phyloP scores from a whole-genome alignment of 495 filamentous ascomycete genomes.

The Lasiosphaeris hirsuta region DNA sequence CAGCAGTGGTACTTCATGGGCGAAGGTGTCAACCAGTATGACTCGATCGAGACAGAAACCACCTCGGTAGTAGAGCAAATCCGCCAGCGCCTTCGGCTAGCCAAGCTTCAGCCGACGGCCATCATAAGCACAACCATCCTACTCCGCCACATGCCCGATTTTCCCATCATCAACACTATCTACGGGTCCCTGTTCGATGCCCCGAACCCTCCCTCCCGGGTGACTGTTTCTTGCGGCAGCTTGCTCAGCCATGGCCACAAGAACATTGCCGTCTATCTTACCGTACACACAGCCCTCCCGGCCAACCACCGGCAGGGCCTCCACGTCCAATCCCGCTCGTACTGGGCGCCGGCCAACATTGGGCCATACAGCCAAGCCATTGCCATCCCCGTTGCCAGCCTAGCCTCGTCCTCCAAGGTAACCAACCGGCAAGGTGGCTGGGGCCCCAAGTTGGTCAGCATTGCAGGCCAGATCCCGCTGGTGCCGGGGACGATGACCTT shows the following conservation, averaged over 20 bases:
- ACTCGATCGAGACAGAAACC: conserved; percentile 35
- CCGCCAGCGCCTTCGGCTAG: conserved; percentile 24
- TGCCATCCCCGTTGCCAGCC: conserved; percentile 45
- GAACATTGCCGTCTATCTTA: conserved; percentile 53
- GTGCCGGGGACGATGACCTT: conserved; percentile 77
- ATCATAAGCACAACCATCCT: conserved; percentile 74
- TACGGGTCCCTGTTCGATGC: conserved; percentile 67
- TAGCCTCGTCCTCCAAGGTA: neutral
- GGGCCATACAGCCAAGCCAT: conserved; percentile 95
- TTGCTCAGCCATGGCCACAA: conserved; percentile 46
- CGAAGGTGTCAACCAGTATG: neutral
- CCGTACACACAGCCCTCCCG: conserved; percentile 25
- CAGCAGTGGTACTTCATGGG: conserved; percentile 23
- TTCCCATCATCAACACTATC: conserved; percentile 64
- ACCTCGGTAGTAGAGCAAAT: conserved; percentile 34
- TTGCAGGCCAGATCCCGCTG: conserved; percentile 91
- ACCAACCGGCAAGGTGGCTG: neutral
- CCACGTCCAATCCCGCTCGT: conserved; percentile 89
- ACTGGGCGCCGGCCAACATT: conserved; percentile 98
- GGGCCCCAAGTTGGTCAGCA: conserved; percentile 29
- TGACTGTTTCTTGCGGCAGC: conserved; percentile 74
- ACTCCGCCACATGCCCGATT: conserved; percentile 76
- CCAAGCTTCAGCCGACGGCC: conserved; percentile 40
- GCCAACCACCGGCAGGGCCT: conserved; percentile 52
- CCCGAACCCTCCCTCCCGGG: conserved; percentile 80